A percentile compares a stretch with the other conserved stretches of the same genome.
These are phyloP conservation scores for Auriscalpium microsporum DNA, from an alignment of 768 basidiomycete species.

Conservation along the genomic window DNA sequence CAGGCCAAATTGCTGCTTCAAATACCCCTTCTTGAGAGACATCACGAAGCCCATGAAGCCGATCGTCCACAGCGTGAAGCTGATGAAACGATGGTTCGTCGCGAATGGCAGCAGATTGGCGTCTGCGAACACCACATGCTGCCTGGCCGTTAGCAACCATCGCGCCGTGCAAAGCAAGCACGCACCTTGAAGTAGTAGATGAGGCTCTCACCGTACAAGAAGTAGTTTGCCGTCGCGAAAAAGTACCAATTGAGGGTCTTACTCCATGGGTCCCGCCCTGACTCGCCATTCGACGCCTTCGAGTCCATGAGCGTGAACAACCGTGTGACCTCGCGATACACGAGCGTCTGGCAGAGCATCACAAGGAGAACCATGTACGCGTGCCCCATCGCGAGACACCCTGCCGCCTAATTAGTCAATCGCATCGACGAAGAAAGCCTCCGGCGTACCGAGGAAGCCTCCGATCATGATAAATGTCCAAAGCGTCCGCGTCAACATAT, in stretches of 20 bases:
- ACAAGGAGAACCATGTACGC: constrained; percentile 91
- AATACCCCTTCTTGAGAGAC: constrained; percentile 88
- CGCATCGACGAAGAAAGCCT: neutral
- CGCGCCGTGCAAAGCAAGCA: neutral
- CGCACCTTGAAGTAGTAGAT: constrained; percentile 97
- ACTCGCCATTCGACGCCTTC: constrained; percentile 35
- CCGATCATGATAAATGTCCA: constrained; percentile 98
- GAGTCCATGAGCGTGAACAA: constrained; percentile 70
- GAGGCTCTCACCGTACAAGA: constrained; percentile 96
- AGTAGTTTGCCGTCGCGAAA: constrained; percentile 97
- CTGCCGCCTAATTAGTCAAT: neutral
- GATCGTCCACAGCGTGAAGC: constrained; percentile 92
- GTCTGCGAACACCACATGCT: constrained; percentile 97
- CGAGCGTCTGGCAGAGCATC: constrained; percentile 84
- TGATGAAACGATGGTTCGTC: constrained; percentile 95
- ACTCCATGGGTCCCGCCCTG: constrained; percentile 85
- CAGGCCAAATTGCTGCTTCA: constrained; percentile 94
- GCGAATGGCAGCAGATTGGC: constrained; percentile 90
- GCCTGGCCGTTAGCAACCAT: neutral
- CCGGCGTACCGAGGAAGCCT: constrained; percentile 68
- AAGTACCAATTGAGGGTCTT: constrained; percentile 99
- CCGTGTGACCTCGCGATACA: constrained; percentile 93
- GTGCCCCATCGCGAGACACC: constrained; percentile 69
- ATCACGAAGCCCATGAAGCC: constrained; percentile 98
- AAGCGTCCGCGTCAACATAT: constrained; percentile 70